A percentile compares a stretch with the other conserved stretches of the same genome.
Evolutionary conservation across 2,329 filamentous ascomycete species (phyloP).

Genomic region (Colletotrichum euphorbiae): DNA sequence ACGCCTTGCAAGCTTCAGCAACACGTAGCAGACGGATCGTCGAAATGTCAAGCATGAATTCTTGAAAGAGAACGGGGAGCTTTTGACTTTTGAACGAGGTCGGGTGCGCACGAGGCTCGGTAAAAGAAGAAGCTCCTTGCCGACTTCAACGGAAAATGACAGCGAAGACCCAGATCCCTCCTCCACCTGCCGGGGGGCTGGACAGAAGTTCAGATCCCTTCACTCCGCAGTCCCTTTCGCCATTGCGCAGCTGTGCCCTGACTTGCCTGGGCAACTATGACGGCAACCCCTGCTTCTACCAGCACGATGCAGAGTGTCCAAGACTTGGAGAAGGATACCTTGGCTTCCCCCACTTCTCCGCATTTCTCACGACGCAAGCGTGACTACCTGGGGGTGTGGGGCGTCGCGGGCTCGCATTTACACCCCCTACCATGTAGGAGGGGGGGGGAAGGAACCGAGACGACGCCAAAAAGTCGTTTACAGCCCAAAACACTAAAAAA

Average conservation of each 20-base stretch:
- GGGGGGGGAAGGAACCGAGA: no score
- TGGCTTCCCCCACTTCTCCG: constrained; percentile 38
- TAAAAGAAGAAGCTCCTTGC: constrained; percentile 15
- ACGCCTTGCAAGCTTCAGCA: neutral
- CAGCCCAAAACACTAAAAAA: no score
- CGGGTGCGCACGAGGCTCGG: constrained; percentile 17
- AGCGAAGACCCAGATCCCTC: constrained; percentile 9
- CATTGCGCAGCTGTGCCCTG: constrained; percentile 28
- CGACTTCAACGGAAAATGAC: constrained; percentile 19
- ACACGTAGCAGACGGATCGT: constrained; percentile 2
- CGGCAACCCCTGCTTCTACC: constrained; percentile 21
- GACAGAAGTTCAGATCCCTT: constrained; percentile 23
- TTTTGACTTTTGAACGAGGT: constrained; percentile 32
- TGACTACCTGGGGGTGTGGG: no score
- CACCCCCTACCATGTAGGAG: no score
- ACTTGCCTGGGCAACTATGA: constrained; percentile 15
- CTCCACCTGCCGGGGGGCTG: constrained; percentile 24
- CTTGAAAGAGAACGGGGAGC: constrained; percentile 5
- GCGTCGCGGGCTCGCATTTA: no score
- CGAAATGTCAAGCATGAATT: neutral
- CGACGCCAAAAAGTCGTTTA: no score
- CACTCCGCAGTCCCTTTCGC: constrained; percentile 17
- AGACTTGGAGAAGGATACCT: constrained; percentile 34
- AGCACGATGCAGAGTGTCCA: constrained; percentile 17
- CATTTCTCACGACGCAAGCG: constrained; percentile 33